These are phyloP conservation scores for Lodderomyces margitis DNA, from an alignment of 1,139 yeast genomes.

Conservation along the genomic window DNA sequence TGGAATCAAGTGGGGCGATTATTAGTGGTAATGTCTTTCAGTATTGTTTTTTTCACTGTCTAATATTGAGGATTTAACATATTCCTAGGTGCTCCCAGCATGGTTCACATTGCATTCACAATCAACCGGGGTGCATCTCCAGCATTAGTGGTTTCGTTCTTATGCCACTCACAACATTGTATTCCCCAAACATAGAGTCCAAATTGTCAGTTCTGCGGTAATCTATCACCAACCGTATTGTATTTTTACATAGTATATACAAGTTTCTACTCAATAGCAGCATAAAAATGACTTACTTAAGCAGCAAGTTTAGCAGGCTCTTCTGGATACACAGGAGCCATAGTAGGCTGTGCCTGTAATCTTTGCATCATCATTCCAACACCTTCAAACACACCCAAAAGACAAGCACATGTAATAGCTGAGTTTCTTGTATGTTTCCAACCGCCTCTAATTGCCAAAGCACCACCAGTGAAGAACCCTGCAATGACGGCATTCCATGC, in stretches of 20 bases:
- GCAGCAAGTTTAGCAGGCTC: slow-evolving; percentile 52
- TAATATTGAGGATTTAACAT: too few species aligned
- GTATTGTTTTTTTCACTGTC: too few species aligned
- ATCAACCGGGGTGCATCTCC: too few species aligned
- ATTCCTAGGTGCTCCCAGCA: too few species aligned
- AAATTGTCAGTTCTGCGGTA: not conserved
- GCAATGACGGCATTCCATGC: slow-evolving; percentile 98
- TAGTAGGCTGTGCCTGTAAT: slow-evolving; percentile 84
- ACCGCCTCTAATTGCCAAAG: slow-evolving; percentile 97
- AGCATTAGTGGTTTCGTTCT: too few species aligned
- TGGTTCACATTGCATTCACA: too few species aligned
- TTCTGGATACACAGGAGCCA: slow-evolving; percentile 74
- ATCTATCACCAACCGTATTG: not conserved
- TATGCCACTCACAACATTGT: too few species aligned
- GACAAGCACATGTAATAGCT: slow-evolving; percentile 96
- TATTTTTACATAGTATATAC: not conserved
- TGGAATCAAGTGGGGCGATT: too few species aligned
- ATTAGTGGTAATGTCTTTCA: too few species aligned
- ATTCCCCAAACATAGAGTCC: not conserved
- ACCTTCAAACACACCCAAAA: slow-evolving; percentile 96
- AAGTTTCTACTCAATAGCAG: not conserved
- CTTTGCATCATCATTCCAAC: slow-evolving; percentile 96
- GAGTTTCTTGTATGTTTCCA: slow-evolving; percentile 96
- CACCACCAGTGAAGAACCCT: slow-evolving; percentile 98
- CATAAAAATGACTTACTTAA: slow-evolving; percentile 22